Base-by-base conservation (phyloP, 257 asterid genomes). In the Penstemon newberryi region DNA sequence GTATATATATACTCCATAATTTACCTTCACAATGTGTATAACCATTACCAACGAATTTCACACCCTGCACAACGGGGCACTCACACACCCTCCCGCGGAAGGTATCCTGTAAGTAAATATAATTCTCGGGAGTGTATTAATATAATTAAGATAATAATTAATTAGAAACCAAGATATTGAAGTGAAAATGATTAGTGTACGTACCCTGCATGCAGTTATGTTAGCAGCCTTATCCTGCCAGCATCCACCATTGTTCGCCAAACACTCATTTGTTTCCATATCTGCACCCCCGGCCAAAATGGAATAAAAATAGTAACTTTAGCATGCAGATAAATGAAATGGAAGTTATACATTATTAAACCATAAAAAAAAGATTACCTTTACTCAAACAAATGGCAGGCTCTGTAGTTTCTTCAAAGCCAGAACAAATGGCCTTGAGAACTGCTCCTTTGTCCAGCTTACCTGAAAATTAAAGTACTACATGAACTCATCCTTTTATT, bases 51-150 rank as follows among this genome's bases (percentile, higher is more conserved):
- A 74, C 63, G 65, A 94, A 94, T 71, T 82, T 79, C 45, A 91
- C 86, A 45, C 97, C 97, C 72, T 87, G 92, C 73, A 89, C 92
- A 15, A 78, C 73, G 25, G 99, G 99, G 81, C 97, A 93, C 58
- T 87, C 87, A 37, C 99, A 94, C 66, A 94, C 84, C 77, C 84
- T 89, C 63, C 99, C 99, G 56, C 97, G 92, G 70, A 94, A 94
- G 47, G 99, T 91, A 69, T 94, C 99, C 99, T 94, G 80, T 18
- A 73, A 75, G 53, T 56, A 25, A 36, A 15, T 15, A 15, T 12
- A 62, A 18, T 74, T 40, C 38, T 0, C 19, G 5, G 8, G 9
- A 44, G 33, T 25, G 33, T 25, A 2, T 25, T 25, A 25, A 15
- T 15, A 15, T 15, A 15, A 25, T 25, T 77, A 60, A 72, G 73